Evolutionary conservation across 306 rosid species (phyloP), one percentile per base, ranked within the genome.

Genomic region (Quercus bicolor): DNA sequence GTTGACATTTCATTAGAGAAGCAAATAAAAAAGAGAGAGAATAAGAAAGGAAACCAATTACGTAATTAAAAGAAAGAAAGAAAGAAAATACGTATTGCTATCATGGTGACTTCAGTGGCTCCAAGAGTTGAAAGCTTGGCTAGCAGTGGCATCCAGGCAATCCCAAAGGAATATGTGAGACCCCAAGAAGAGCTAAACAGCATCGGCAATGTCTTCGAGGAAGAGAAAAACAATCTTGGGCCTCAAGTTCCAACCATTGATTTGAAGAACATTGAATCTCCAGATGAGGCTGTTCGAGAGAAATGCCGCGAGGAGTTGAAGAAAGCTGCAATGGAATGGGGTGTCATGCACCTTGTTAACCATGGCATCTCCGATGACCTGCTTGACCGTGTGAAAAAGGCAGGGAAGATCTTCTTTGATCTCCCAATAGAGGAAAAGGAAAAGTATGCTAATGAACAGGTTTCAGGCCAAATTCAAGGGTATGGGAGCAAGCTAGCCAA

Each of bases 401-500:
- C 87, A 1, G 98, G 98, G 0, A 80, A 73, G n/a, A 29, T 24
- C 0, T 93, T 93, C 77, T 93, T 93, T 20, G 69, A 77, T 20
- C 90, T 85, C 0, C 85, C 97, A 0, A 1, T 93, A 0, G 95
- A 87, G 82, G 90, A 90, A 20, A 93, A 93, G 82, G 97, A 93
- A 81, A 91, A 88, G 81, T 88, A 85, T 14, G 97, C 98, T 0
- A 93, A 91, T 33, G 95, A 91, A 1, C 97, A 90, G 43, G 84
- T 8, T 0, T 37, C 82, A 0, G 95, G 95, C 0, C 86, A 84
- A 48, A 82, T 93, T 74, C 97, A 93, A 78, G 98, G 98, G 11
- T 93, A 93, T n/a, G 98, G 98, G 10, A 93, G 98, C 88, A 93
- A 93, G 76, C 88, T 93, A 0, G 97, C 98, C 0, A 93, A 93